A percentile compares a stretch with the other conserved stretches of the same genome.
Conservation (phyloP, 768 basidiomycete genomes). For the Hydnum rufescens region DNA sequence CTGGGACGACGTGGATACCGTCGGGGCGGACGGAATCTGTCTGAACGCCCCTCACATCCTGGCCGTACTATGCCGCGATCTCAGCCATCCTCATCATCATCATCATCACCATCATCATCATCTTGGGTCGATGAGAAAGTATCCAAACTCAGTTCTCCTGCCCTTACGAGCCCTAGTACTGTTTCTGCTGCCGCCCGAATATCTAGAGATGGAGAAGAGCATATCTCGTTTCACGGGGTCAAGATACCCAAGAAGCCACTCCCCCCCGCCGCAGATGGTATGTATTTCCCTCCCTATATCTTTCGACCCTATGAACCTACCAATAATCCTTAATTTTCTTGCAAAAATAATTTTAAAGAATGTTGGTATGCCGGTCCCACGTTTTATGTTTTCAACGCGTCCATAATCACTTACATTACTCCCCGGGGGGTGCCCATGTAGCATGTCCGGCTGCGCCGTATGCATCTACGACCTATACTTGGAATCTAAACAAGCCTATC, state of each 20-base stretch:
- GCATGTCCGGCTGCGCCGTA: conserved; percentile 5
- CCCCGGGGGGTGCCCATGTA: not conserved
- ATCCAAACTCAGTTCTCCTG: not conserved
- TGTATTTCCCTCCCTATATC: not conserved
- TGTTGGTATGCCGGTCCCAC: not conserved
- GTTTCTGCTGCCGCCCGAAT: not conserved
- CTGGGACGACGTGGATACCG: no score
- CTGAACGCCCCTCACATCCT: not conserved
- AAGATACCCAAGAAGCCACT: not conserved
- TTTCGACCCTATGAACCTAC: not conserved
- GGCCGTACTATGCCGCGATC: not conserved
- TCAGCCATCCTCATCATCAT: not conserved
- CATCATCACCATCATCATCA: not conserved
- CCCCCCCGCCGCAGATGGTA: not conserved
- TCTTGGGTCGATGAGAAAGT: not conserved
- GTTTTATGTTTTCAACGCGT: not conserved
- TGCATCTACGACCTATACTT: conserved; percentile 3
- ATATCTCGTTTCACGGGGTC: not conserved
- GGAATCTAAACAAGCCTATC: not conserved
- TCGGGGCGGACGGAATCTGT: not conserved
- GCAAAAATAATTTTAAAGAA: not conserved
- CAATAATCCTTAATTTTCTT: not conserved
- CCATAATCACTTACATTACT: not conserved
- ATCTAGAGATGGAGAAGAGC: not conserved
- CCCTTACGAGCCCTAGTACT: not conserved